A percentile compares a stretch with the other conserved stretches of the same genome.
These are phyloP conservation scores for Cudoniella acicularis DNA, from an alignment of 495 filamentous ascomycete genomes.

Conservation along the genomic window DNA sequence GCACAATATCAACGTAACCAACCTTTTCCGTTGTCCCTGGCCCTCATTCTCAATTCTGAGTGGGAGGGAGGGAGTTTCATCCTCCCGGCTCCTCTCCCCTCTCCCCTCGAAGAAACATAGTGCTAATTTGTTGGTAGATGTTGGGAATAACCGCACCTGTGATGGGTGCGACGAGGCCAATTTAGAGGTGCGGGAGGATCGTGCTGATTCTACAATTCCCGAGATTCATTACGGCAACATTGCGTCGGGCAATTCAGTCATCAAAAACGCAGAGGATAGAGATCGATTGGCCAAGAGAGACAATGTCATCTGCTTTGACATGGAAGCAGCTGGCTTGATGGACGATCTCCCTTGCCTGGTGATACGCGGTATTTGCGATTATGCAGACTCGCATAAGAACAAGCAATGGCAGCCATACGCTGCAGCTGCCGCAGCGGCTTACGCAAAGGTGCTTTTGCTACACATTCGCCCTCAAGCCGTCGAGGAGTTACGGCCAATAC, in stretches of 20 bases:
- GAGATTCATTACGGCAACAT: conserved; percentile 37
- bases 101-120: too few species aligned
- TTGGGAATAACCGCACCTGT: neutral
- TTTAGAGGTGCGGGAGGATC: neutral
- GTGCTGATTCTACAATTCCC: conserved; percentile 10
- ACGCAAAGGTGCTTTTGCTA: too few species aligned
- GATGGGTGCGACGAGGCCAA: neutral
- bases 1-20: too few species aligned
- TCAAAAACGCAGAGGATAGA: neutral
- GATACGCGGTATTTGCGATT: neutral
- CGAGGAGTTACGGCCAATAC: too few species aligned
- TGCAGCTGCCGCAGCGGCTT: neutral
- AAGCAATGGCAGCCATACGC: neutral
- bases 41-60: too few species aligned
- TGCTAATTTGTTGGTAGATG: too few species aligned
- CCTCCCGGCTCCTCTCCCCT: too few species aligned
- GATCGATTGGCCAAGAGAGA: neutral
- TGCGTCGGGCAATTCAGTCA: conserved; percentile 33
- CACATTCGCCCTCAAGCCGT: too few species aligned
- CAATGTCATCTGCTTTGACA: neutral
- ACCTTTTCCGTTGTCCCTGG: too few species aligned
- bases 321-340: neutral
- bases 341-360: neutral
- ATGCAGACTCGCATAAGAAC: neutral
- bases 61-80: too few species aligned